Base-by-base conservation (phyloP, 345 rosid genomes). In the Limnanthes douglasii region DNA sequence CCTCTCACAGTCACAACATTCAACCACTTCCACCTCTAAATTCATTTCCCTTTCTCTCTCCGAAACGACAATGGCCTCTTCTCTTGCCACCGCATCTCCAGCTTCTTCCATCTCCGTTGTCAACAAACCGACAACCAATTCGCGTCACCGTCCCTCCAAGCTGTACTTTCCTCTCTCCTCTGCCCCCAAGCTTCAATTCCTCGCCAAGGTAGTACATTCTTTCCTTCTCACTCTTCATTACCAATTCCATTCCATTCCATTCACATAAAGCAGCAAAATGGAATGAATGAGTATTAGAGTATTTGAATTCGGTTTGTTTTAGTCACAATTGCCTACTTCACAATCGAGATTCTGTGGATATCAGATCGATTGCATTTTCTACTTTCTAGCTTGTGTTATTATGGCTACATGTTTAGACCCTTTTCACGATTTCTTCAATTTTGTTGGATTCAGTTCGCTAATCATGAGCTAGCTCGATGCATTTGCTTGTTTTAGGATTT, bases 101-200 rank as follows among this genome's bases (percentile, higher is more conserved):
- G 56, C 64, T 43, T 51, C 71, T 15, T 50, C 69, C 42, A 45
- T 60, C 15, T 41, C 64, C 4, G 43, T 46, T 14, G 53, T 54
- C 23, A 19, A 46, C 15, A 72, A 61, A 61, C 33, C 41, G 18
- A 24, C 66, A n/a, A 44, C 62, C 19, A 21, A 15, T 22, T 54
- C 51, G 29, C 53, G 58, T 39, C 50, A 30, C 0, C 43, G 36
- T 23, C 17, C 59, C 31, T 46, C 68, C 41, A 50, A 33, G 18
- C 49, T 67, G 32, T 61, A 68, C 22, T 73, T 60, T 50, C 70
- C 53, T 38, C 64, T 61, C 63, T 51, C 79, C 21, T 25, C 60
- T 4, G 55, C 31, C 21, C 63, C 70, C 9, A 64, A 59, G 52
- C 62, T 61, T 45, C 64, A 55, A 11, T 53, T 75, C 37, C 54